Evolutionary conservation across 139 green algal genomes (phyloP), one percentile per base, ranked within the genome.

Genomic region (Microglena sp.): DNA sequence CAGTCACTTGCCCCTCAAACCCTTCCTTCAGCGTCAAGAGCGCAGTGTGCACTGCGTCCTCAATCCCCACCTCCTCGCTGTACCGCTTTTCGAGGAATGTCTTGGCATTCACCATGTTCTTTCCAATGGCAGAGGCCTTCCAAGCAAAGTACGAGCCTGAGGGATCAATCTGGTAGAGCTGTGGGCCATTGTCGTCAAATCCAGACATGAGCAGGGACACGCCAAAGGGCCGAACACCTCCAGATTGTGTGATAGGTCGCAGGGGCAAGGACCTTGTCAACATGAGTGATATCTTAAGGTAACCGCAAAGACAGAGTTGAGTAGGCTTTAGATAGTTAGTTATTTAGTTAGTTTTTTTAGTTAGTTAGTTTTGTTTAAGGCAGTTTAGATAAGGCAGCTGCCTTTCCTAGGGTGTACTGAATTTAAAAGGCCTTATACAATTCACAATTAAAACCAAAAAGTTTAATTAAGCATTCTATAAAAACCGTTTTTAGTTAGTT

Each of bases 111-210:
- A 72, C 73, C 89, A 96, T 97, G 82, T 98, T 98, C 77, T 98
- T 98, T 64, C 93, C 93, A 35, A 98, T 98, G n/a, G 93, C 93
- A 6, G 76, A 90, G 2, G 93, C 93, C 78, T 80, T 75, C 87
- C 93, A 98, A 0, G 93, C 93, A 84, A 98, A 98, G 78, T 97
- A 98, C 11, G 93, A 92, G 35, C 93, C 93, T 1, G 84, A 95
- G 18, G 93, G 93, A 69, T 98, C 93, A 30, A 96, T 86, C 82
- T 99, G 94, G 77, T 97, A 99, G 55, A 99, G 84, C 81, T 99
- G 94, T 27, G 94, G 94, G 33, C 93, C 90, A 56, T 94, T 84
- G 27, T 92, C 86, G 69, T 99, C 94, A 45, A 86, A 93, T 2
- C 94, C 94, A 6, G 94, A 94, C 70, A 98, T 81, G 50, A 99